A percentile compares a stretch with the other conserved stretches of the same genome.
These are phyloP conservation scores for Coccinonectria pachysandricola DNA, from an alignment of 2,329 filamentous ascomycete species.

Conservation along the genomic window DNA sequence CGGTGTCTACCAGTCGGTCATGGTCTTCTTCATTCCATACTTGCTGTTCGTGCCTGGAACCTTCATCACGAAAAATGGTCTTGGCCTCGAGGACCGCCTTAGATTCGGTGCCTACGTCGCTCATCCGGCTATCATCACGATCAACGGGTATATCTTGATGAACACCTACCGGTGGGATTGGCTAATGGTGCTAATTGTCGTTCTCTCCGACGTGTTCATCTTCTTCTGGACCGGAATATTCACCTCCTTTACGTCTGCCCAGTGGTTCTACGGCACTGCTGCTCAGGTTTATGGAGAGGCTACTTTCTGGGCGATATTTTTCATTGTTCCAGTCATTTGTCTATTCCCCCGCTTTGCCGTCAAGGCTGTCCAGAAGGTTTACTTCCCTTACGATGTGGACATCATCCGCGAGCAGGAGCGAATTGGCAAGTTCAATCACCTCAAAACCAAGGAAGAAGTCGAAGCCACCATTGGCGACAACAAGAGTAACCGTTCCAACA, in stretches of 20 bases:
- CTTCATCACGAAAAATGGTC: constrained; percentile 61
- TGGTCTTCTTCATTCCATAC: constrained; percentile 90
- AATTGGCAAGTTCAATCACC: constrained; percentile 69
- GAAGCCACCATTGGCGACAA: constrained; percentile 28
- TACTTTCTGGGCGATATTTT: constrained; percentile 77
- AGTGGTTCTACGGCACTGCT: constrained; percentile 63
- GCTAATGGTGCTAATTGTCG: constrained; percentile 77
- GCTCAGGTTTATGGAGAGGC: constrained; percentile 69
- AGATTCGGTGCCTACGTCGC: constrained; percentile 83
- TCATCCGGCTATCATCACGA: constrained; percentile 72
- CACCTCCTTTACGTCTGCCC: constrained; percentile 38
- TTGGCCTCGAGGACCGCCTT: constrained; percentile 66
- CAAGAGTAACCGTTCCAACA: constrained; percentile 21
- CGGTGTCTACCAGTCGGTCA: constrained; percentile 86
- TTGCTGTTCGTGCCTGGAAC: constrained; percentile 61
- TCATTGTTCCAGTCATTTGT: constrained; percentile 71
- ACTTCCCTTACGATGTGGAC: constrained; percentile 85
- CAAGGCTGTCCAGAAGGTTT: constrained; percentile 89
- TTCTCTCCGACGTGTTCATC: constrained; percentile 73
- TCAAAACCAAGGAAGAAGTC: constrained; percentile 32
- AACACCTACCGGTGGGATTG: constrained; percentile 99
- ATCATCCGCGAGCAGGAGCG: constrained; percentile 89
- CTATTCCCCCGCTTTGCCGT: constrained; percentile 77
- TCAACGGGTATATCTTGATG: constrained; percentile 89
- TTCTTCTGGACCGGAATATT: constrained; percentile 97